Base-by-base conservation (phyloP, 441 rosid species). In the Eutrema salsugineum region DNA sequence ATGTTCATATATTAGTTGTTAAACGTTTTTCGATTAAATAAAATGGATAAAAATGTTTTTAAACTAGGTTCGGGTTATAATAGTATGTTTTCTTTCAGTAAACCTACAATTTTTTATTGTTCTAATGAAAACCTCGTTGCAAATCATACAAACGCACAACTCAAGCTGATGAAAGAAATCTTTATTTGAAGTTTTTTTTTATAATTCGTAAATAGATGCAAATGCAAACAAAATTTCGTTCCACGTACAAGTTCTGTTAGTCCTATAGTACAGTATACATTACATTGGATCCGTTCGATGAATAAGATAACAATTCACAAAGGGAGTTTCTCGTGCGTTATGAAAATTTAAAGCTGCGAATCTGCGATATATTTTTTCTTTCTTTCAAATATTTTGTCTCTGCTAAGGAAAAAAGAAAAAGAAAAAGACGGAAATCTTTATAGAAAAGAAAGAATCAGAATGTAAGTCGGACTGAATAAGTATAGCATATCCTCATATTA, bases 401-500 rank as follows among this genome's bases (percentile, higher is more conserved):
- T 43, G 54, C 20, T 47, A 69, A 46, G 22, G 14, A 44, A 22
- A 28, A 68, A 58, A 47, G 55, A 22, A 59, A 60, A 60, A 60
- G 44, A 60, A 60, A 60, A 60, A 43, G 20, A 50, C 16, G 67
- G 40, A 22, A 47, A 33, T 46, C 24, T 49, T 48, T 27, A 60
- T 24, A 16, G 27, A 22, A 53, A 54, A 72, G 15, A 44, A 40
- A 55, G 76, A 72, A 44, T 33, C 53, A 71, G 61, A 22, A 35
- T 38, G 35, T 33, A 24, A 71, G 39, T 44, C 55, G 49, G 65
- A 55, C 77, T 50, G 28, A 72, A 16, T 32, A 24, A 6, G 48
- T 33, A 64, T 4, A 53, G 32, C 39, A 58, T 27, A 64, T 47
- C 15, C 19, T 48, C 46, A 28, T 44, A 49, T 28, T 33, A 28